Evolutionary conservation across 2,329 filamentous ascomycete species (phyloP), one percentile per base, ranked within the genome.

Genomic region (Cordyceps sp.): DNA sequence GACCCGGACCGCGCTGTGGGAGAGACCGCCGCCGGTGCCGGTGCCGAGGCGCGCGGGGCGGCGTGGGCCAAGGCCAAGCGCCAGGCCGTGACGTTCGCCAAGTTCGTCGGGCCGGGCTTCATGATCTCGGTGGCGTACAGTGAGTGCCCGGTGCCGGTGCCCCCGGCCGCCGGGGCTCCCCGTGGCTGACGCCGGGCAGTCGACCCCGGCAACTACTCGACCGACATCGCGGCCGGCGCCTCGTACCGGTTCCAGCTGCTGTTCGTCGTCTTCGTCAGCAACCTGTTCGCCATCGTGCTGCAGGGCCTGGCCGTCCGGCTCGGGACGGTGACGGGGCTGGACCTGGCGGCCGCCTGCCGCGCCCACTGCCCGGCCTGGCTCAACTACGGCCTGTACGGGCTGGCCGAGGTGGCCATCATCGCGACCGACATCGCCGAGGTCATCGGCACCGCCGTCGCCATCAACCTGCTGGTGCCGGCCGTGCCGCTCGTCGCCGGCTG

Each of bases 361-460:
- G 69, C 63, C 8, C 73, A 75, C 46, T 58, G 79, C 12, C 76
- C 76, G 2, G 58, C 57, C 40, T 81, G 75, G 76, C 46, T 80
- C 34, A 77, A 73, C 38, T 62, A 66, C 28, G 45, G 60, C 14
- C 55, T 81, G 4, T 81, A 80, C 43, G 48, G 62, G 15, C 56
- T 81, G 39, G 68, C 74, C 2, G 76, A 81, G 48, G 54, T 64
- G 5, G 74, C 76, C 37, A 81, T 81, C 35, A 72, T 81, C 33
- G 76, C 76, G 1, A 81, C 76, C 0, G 76, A 81, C 47, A 71
- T 81, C 39, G 75, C 75, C 35, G 75, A 80, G 41, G 75, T 80
- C 15, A 79, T 81, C 40, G 76, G 76, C 31, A 78, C 73, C 14
- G 76, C 76, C 10, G 79, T 81, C 39, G 75, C 71, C 2, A 54